phyloP scores from a whole-genome alignment of 1,284 basidiomycete species.

The Boletellus deceptivus region DNA sequence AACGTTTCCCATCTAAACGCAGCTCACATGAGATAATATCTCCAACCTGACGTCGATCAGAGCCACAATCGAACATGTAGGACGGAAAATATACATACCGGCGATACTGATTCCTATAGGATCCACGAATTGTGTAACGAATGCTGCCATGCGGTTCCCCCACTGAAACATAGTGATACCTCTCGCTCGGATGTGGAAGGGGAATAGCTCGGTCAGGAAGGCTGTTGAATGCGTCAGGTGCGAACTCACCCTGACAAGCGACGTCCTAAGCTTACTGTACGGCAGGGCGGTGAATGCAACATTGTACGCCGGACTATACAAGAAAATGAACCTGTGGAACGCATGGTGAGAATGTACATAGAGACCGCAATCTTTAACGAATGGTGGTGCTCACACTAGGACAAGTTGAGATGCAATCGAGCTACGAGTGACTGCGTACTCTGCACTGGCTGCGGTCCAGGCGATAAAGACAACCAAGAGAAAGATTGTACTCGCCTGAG shows the following conservation, averaged over 20 bases:
- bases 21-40: constrained; percentile 20
- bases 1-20: too few species aligned
- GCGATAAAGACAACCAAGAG: constrained; percentile 5
- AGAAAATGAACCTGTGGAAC: constrained; percentile 8
- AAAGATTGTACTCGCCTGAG: constrained; percentile 1
- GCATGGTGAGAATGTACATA: background rate
- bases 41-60: constrained; percentile 13
- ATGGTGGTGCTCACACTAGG: constrained; percentile 2
- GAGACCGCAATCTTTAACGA: too few species aligned
- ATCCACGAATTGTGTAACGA: constrained; percentile 13
- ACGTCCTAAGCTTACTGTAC: constrained; percentile 6
- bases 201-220: constrained; percentile 26
- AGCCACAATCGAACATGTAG: too few species aligned
- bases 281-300: constrained; percentile 2
- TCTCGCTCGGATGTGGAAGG: constrained; percentile 18
- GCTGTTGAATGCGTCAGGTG: constrained; percentile 4
- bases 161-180: constrained; percentile 17
- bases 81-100: constrained; percentile 7
- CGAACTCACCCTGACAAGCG: too few species aligned
- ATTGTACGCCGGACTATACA: constrained; percentile 9
- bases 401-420: constrained; percentile 4
- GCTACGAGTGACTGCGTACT: constrained; percentile 8
- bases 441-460: constrained; percentile 12
- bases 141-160: constrained; percentile 9
- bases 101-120: constrained; percentile 18